Evolutionary conservation across 2,329 filamentous ascomycete genomes (phyloP), one percentile per base, ranked within the genome.

Genomic region (Capronia epimyces): DNA sequence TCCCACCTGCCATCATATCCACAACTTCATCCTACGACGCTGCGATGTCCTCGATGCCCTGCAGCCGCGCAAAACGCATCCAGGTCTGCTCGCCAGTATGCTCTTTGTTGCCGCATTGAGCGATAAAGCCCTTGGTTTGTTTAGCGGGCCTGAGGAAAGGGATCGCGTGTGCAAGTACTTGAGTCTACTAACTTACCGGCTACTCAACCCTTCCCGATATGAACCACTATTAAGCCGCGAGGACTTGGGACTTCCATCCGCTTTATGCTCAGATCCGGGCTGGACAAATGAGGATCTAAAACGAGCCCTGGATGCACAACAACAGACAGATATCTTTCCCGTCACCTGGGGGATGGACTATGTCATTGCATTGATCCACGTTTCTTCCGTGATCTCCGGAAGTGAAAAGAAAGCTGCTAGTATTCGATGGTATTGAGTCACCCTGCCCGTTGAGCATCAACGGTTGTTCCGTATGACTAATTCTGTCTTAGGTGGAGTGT

Each of bases 91-190:
- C 4, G 67, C 70, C 0, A 71, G 72, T 1, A 75, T 77, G 50
- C 64, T 78, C 0, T 78, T 74, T 69, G 72, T 69, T 39, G 69
- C 71, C 8, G 70, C 72, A 0, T 71, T 77, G 49, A 76, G 73
- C 1, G 72, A 75, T 43, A 71, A 72, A 43, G 67, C 66, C 22
- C 57, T 71, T 15, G 66, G 75, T 7, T 65, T 71, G 16, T 64
- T 71, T 0, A 71, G 68, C 6, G 71, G 71, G 0, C 68, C 69
- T 1, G 65, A 72, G 13, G 65, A 68, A 9, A 67, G 67, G 32
- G 68, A 71, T 5, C 68, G 55, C 13, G 49, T 59, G 7, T 59
- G 55, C 55, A 57, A 59, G 37, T 57, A 57, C 39, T 39, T 59
- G 21, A 57, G 57, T 62, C 55, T 70, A 66, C 57, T 71, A 61